A percentile compares a stretch with the other conserved stretches of the same genome.
phyloP scores from a whole-genome alignment of 148 eudicot species.

The Cornus controversa region DNA sequence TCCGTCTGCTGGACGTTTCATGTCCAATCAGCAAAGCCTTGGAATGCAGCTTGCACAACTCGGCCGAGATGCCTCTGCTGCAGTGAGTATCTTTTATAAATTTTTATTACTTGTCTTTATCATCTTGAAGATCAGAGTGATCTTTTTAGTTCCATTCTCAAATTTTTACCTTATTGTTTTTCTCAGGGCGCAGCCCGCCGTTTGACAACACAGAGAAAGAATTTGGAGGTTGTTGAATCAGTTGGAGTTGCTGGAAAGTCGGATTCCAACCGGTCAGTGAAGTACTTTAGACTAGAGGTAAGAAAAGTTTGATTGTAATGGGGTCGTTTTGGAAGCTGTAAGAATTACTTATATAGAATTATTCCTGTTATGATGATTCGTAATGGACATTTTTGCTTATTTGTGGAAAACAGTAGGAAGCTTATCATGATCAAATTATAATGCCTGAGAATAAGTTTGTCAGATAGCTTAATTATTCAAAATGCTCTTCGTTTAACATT shows the following conservation, averaged over 20 bases:
- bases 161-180: constrained; percentile 1
- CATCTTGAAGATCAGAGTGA: neutral
- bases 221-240: constrained; percentile 80
- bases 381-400: neutral
- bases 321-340: constrained; percentile 5
- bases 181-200: constrained; percentile 96
- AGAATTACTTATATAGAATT: neutral
- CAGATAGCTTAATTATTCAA: neutral
- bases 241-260: constrained; percentile 81
- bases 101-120: neutral
- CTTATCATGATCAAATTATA: neutral
- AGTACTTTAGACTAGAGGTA: constrained; percentile 82
- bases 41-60: constrained; percentile 95
- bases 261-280: constrained; percentile 46
- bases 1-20: constrained; percentile 62
- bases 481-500: neutral
- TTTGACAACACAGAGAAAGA: constrained; percentile 53
- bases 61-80: constrained; percentile 94
- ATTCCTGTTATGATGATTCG: neutral
- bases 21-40: constrained; percentile 64
- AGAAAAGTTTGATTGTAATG: neutral
- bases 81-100: constrained; percentile 49
- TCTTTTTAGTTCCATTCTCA: neutral
- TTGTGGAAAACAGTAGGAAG: neutral
- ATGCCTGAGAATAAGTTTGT: neutral